Evolutionary conservation across 2,329 filamentous ascomycete species (phyloP), one percentile per base, ranked within the genome.

Genomic region (Cytospora paraplurivora): DNA sequence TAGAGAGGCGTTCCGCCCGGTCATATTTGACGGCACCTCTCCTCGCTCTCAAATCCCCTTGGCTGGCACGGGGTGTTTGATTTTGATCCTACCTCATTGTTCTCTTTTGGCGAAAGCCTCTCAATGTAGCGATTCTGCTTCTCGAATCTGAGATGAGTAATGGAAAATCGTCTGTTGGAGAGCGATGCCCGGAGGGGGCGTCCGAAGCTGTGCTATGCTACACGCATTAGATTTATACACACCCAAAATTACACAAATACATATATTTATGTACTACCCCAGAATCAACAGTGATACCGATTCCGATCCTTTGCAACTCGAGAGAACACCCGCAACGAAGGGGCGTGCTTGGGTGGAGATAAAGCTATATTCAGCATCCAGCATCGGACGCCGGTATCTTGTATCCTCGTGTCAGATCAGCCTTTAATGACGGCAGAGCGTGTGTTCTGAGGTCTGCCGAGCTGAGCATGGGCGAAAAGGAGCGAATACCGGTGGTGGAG

Each of bases 1-100:
- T 61, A 52, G 54, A 54, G 58, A 41, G 58, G 27, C 58, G 32
- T 54, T 49, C 44, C 21, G 27, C 27, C 27, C 27, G 27, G 27
- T 27, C 27, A 19, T 47, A 19, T 12, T 21, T 17, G 10, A 21
- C 44, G n/a, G n/a, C 44, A 47, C 44, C 44, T 47, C 44, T 47
- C 44, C n/a, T 47, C 44, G 44, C 44, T 19, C n/a, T 11, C 7
- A 47, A 11, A 47, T 10, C 44, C 21, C 44, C 44, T 47, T 21
- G 44, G 44, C 44, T 47, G 44, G 44, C n/a, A 47, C 44, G n/a
- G 44, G 44, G 44, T n/a, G 44, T 11, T 17, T 47, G 8, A 21
- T 21, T 21, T 8, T 47, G 50, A 47, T 60, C 21, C 47, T 32
- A 34, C 49, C 27, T 41, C 21, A 17, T 44, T 47, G 19, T 11